Percentiles rank a stretch among this genome's conserved stretches.
These are phyloP conservation scores for Colletotrichum gigasporum DNA, from an alignment of 2,329 filamentous ascomycete species.

Conservation along the genomic window DNA sequence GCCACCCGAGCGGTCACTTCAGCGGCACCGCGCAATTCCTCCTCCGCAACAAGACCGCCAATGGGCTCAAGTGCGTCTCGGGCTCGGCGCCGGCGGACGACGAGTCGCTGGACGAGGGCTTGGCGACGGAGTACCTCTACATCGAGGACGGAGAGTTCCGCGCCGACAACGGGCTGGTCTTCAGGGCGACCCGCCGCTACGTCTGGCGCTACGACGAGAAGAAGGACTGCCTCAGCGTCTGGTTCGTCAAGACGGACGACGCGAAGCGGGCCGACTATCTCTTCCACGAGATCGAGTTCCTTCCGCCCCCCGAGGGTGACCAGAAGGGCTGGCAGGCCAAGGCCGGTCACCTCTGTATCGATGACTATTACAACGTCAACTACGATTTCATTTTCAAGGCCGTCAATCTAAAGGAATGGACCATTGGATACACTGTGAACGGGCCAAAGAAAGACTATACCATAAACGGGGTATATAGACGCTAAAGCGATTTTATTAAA, in stretches of 20 bases:
- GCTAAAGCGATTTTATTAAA: too few relatives aligned
- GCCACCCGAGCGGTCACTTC: conserved; percentile 72
- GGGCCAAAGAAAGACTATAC: conserved; percentile 81
- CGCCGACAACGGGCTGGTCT: conserved; percentile 63
- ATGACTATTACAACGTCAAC: conserved; percentile 76
- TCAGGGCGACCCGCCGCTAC: conserved; percentile 73
- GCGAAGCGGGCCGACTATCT: conserved; percentile 72
- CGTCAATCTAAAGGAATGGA: conserved; percentile 66
- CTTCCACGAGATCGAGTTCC: conserved; percentile 78
- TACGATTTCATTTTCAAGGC: conserved; percentile 74
- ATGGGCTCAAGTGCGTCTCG: conserved; percentile 53
- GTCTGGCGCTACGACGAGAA: conserved; percentile 75
- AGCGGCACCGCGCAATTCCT: conserved; percentile 72
- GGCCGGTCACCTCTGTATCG: conserved; percentile 74
- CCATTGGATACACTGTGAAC: conserved; percentile 70
- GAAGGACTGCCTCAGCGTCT: conserved; percentile 71
- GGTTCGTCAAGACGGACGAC: conserved; percentile 76
- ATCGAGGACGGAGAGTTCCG: conserved; percentile 73
- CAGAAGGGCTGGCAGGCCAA: conserved; percentile 68
- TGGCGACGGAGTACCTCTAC: conserved; percentile 72
- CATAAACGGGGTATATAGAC: conserved; percentile 62
- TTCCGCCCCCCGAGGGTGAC: conserved; percentile 43
- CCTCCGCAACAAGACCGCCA: conserved; percentile 66
- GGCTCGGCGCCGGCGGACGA: conserved; percentile 13
- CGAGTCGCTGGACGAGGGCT: conserved; percentile 39